Percentiles rank a stretch among this genome's conserved stretches.
Evolutionary conservation across 1,284 basidiomycete genomes (phyloP).

Genomic region (Puccinia hordei): DNA sequence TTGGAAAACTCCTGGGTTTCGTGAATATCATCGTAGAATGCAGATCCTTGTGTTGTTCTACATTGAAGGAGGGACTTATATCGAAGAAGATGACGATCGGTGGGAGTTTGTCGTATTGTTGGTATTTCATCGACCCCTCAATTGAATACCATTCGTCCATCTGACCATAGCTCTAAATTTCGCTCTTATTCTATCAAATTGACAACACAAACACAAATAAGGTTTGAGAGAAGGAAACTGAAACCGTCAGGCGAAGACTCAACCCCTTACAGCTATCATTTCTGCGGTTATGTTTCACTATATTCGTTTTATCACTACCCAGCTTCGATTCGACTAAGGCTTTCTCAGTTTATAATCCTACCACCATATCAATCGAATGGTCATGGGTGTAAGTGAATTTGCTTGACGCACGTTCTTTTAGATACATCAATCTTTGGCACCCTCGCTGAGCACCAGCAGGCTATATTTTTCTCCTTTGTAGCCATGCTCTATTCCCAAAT

Average conservation of each 20-base stretch:
- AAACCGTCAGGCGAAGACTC: constrained; percentile 62
- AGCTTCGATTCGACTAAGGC: constrained; percentile 76
- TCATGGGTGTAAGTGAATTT: constrained; percentile 74
- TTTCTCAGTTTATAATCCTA: constrained; percentile 92
- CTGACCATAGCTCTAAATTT: not conserved
- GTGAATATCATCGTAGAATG: constrained; percentile 89
- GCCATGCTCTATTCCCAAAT: constrained; percentile 85
- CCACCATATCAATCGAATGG: constrained; percentile 86
- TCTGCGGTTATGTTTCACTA: constrained; percentile 84
- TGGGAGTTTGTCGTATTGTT: constrained; percentile 62
- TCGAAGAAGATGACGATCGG: constrained; percentile 65
- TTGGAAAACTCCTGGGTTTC: constrained; percentile 84
- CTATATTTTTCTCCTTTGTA: constrained; percentile 58
- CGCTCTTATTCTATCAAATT: not conserved
- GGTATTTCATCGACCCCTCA: constrained; percentile 31
- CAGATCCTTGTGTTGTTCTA: constrained; percentile 91
- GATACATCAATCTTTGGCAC: not conserved
- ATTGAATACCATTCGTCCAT: not conserved
- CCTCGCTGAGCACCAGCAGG: not conserved
- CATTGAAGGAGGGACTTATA: constrained; percentile 92
- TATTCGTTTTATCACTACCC: constrained; percentile 94
- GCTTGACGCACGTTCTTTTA: not conserved
- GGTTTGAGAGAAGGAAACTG: constrained; percentile 79
- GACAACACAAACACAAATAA: constrained; percentile 57
- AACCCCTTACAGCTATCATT: constrained; percentile 70